Base-by-base conservation (phyloP, 495 filamentous ascomycete species). In the Hypoxylon fuscum region DNA sequence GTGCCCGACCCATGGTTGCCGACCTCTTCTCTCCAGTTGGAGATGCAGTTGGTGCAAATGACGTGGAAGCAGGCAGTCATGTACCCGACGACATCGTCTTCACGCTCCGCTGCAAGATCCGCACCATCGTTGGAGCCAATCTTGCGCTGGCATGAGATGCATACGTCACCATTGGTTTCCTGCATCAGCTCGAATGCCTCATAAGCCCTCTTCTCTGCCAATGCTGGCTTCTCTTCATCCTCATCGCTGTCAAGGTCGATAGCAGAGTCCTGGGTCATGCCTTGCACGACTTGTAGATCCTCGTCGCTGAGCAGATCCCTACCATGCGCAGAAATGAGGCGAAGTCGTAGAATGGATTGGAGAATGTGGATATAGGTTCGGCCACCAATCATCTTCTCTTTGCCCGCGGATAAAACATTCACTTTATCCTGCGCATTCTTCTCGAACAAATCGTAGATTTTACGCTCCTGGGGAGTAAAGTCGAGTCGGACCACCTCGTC, bases 261-360 rank as follows among this genome's bases (percentile, higher is more conserved):
- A 1, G 95, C 89, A 51, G 91, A 89, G 7, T 90, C 85, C 6
- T 83, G 82, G 41, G 87, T 92, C 68, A 93, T 76, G 8, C 95
- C 95, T 66, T 91, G 87, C 52, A 90, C 85, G 11, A 87, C 77
- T 34, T 88, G 86, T 14, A 95, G 81, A 66, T 97, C 93, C 43
- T 93, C 87, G 14, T 91, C 85, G 41, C 86, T 88, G 2, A 98
- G 83, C 22, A 98, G 82, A 54, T 97, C 95, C 66, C 87, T 88
- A 5, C 95, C 95, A 74, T 96, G 92, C 3, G 93, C 95, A 66
- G 91, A 97, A 25, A 97, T 87, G 41, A 93, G 84, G 4, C 95
- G 91, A 7, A 98, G 83, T 35, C 93, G 91, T 68, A 94, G 85
- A 75, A 98, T 97, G 7, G 91, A 89, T 56, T 90, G 91, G 34